Base-by-base conservation (phyloP, 2,329 filamentous ascomycete genomes). In the Botryosphaeria dothidea region DNA sequence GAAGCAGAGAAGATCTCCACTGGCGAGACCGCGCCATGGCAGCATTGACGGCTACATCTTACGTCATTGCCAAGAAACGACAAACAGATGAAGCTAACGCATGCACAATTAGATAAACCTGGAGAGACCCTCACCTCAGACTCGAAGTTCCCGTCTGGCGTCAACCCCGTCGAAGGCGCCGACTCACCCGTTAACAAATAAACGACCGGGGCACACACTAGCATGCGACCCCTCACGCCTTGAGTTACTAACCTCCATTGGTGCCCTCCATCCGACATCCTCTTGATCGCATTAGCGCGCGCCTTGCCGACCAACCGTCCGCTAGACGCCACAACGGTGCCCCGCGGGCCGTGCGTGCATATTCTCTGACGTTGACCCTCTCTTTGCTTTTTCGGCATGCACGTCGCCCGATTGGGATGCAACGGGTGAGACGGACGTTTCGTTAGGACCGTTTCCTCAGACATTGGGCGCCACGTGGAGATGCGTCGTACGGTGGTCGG, bases 91-190 rank as follows among this genome's bases (percentile, higher is more conserved):
- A 56, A 36, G 64, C 66, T 70, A 65, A 66, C 71, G 61, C 69
- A 66, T 36, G 25, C 29, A 69, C 65, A 57, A 56, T 60, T 70
- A 85, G 83, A 85, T 72, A 82, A 83, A 67, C 84, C 84, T 11
- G 82, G 82, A 61, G 84, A 86, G 71, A 79, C 79, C 43, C 79
- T 86, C 29, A 76, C 80, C 67, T 81, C 78, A 46, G 84, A 86
- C 69, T 79, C 80, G 23, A 81, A 81, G 70, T 75, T 81, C 66
- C 67, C 71, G 1, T 64, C 71, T 11, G 81, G 80, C 5, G 72
- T 80, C 34, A 85, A 85, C 68, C 82, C 81, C 8, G 74, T 80
- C 5, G 70, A 82, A 31, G 77, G 74, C 21, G 64, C 69, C 7
- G 79, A 83, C 6, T 62, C 58, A 45, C 58, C 43, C 11, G 58